phyloP scores from a whole-genome alignment of 495 filamentous ascomycete species.

The Penicillium salamii region DNA sequence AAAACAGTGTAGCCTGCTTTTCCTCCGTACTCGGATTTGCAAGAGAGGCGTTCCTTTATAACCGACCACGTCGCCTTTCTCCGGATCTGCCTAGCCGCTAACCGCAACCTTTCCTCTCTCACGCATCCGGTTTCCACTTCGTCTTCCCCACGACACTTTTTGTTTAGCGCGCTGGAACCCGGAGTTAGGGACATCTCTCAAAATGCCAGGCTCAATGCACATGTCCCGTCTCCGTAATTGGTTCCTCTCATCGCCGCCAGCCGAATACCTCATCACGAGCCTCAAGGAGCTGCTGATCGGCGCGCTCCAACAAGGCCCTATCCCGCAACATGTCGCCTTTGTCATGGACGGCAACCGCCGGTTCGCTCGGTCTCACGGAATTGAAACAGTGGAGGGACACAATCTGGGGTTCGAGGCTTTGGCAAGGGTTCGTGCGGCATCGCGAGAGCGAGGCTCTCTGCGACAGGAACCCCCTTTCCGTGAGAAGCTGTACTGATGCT shows the following conservation, averaged over 20 bases:
- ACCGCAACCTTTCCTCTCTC: slow-evolving; percentile 3
- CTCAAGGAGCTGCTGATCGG: slow-evolving; percentile 81
- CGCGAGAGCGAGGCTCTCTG: slow-evolving; percentile 6
- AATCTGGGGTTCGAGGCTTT: slow-evolving; percentile 94
- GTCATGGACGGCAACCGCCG: slow-evolving; percentile 98
- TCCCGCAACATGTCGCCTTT: slow-evolving; percentile 93
- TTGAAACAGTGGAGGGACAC: slow-evolving; percentile 97
- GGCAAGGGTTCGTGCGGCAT: slow-evolving; percentile 57
- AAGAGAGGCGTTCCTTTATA: slow-evolving; percentile 2
- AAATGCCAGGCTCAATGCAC: slow-evolving; percentile 56
- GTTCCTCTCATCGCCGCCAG: slow-evolving; percentile 83
- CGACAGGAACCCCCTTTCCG: neutral
- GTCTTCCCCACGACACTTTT: neutral
- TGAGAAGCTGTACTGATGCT: slow-evolving; percentile 1
- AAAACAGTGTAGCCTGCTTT: slow-evolving; percentile 20
- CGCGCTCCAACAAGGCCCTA: slow-evolving; percentile 81
- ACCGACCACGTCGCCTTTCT: slow-evolving; percentile 22
- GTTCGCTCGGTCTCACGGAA: slow-evolving; percentile 83
- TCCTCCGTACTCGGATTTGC: slow-evolving; percentile 9
- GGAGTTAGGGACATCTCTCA: slow-evolving; percentile 3
- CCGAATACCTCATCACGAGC: slow-evolving; percentile 73
- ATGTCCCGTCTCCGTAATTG: slow-evolving; percentile 77
- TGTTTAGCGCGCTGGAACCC: neutral
- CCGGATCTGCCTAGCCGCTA: slow-evolving; percentile 10
- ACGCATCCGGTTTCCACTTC: slow-evolving; percentile 1